Conservation (phyloP, 2,329 filamentous ascomycete genomes). For the Exophiala alcalophila region DNA sequence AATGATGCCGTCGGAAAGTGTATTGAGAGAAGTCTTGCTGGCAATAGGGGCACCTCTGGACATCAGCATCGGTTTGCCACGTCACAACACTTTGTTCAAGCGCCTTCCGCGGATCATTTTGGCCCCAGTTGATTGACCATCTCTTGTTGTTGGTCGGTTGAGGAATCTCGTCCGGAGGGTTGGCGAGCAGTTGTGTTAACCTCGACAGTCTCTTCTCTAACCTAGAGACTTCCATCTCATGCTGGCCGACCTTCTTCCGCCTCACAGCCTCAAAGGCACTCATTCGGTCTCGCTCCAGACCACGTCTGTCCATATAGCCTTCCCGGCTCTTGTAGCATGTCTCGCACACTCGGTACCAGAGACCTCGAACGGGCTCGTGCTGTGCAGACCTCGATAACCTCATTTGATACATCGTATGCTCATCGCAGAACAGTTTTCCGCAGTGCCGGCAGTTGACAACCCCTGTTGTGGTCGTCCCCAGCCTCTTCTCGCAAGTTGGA, state of each 20-base stretch:
- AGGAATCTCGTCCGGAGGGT: slow-evolving; percentile 62
- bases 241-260: slow-evolving; percentile 74
- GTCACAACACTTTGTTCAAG: slow-evolving; percentile 90
- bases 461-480: slow-evolving; percentile 71
- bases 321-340: slow-evolving; percentile 98
- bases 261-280: slow-evolving; percentile 68
- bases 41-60: slow-evolving; percentile 84
- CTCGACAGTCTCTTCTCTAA: slow-evolving; percentile 90
- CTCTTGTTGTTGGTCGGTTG: slow-evolving; percentile 49
- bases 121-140: slow-evolving; percentile 56
- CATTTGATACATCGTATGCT: slow-evolving; percentile 99
- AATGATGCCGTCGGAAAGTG: slow-evolving; percentile 91
- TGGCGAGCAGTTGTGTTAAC: slow-evolving; percentile 77
- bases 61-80: slow-evolving; percentile 87
- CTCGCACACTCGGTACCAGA: slow-evolving; percentile 95
- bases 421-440: slow-evolving; percentile 89
- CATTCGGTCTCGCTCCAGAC: slow-evolving; percentile 69
- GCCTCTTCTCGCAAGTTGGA: slow-evolving; percentile 73
- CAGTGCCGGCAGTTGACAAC: slow-evolving; percentile 92
- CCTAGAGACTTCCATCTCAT: slow-evolving; percentile 81
- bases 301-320: slow-evolving; percentile 87
- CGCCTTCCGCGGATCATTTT: slow-evolving; percentile 72
- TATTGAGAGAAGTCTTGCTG: slow-evolving; percentile 94
- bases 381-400: slow-evolving; percentile 85
- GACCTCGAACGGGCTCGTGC: slow-evolving; percentile 83